Base-by-base conservation (phyloP, 2,329 filamentous ascomycete genomes). In the Pleochaeta shiraiana region DNA sequence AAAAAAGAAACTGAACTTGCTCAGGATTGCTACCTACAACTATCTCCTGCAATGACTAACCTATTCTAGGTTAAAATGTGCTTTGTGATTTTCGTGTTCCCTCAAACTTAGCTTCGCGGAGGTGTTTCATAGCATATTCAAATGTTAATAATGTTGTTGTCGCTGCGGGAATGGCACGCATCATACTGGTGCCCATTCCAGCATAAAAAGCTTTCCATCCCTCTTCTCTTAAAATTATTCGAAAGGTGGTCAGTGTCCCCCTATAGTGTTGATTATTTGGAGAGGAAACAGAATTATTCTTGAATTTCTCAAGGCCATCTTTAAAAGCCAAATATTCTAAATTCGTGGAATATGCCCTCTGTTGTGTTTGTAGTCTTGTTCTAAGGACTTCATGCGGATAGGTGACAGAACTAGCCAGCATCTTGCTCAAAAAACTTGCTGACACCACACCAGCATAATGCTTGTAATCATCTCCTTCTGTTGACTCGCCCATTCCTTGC, bases 81-180 rank as follows among this genome's bases (percentile, higher is more conserved):
- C 37, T 26, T 60, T 53, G 64, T 53, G 66, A 66, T 66, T 70
- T 70, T 60, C 66, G 66, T 61, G 64, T 64, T 28, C 70, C 70
- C 61, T 72, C 71, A 31, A 66, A 62, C 63, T 68, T 72, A 12
- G 69, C 66, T 37, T 70, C 65, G 33, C 69, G 69, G 4, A 74
- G 66, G 30, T 71, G 57, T 55, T 67, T 70, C 67, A 73, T 72
- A 65, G 86, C 73, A 68, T 86, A 93, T 76, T 98, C 93, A 72
- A 95, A 98, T 14, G 92, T 97, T 72, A 97, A 79, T 86, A 98
- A 95, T 2, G 93, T 98, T 30, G 95, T 95, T 71, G 95, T 95
- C 24, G 93, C 92, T 26, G 93, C 90, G 34, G 93, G 93, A 14
- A 98, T 86, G 7, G 93, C 93, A 65, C 93, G 83, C 79, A 97